Conservation (phyloP, 768 basidiomycete genomes). For the Rhodotorula sphaerocarpa region DNA sequence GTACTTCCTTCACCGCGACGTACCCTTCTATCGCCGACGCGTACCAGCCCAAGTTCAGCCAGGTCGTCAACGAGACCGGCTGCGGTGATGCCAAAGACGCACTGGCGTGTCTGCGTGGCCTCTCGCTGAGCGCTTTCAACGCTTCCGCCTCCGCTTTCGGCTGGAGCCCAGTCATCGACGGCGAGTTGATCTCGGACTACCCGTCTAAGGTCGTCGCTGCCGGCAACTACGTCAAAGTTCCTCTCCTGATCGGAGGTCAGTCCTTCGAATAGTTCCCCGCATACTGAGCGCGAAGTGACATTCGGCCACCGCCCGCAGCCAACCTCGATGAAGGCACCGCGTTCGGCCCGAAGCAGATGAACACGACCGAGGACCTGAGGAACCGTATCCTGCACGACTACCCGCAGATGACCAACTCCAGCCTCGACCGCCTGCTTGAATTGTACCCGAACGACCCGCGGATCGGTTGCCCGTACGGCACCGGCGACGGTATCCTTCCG, state of each 20-base stretch:
- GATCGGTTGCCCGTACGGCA: slow-evolving; percentile 34
- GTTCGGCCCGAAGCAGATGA: slow-evolving; percentile 12
- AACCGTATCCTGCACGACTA: slow-evolving; percentile 1
- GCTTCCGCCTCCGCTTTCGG: slow-evolving; percentile 10
- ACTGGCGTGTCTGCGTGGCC: slow-evolving; percentile 27
- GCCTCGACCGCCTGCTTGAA: slow-evolving; percentile 15
- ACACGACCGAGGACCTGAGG: slow-evolving; percentile 12
- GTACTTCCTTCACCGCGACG: neutral
- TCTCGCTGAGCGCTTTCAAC: slow-evolving; percentile 28
- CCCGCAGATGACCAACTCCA: slow-evolving; percentile 9
- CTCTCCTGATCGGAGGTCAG: slow-evolving; percentile 28
- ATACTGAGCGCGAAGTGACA: too few species aligned
- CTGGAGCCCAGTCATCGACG: slow-evolving; percentile 28
- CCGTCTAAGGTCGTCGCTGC: slow-evolving; percentile 6
- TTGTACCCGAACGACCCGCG: slow-evolving; percentile 27
- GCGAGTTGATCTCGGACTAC: slow-evolving; percentile 1
- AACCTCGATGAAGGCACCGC: slow-evolving; percentile 29
- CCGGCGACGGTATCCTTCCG: slow-evolving; percentile 29
- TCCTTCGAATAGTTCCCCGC: too few species aligned
- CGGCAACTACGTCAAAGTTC: slow-evolving; percentile 24
- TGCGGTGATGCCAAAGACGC: slow-evolving; percentile 9
- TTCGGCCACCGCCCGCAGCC: neutral
- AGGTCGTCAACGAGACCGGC: slow-evolving; percentile 15
- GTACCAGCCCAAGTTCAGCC: neutral
- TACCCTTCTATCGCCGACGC: neutral